Percentiles rank a stretch among this genome's conserved stretches.
These are phyloP conservation scores for Rhodotorula mucilaginosa DNA, from an alignment of 1,284 basidiomycete genomes.

Conservation along the genomic window DNA sequence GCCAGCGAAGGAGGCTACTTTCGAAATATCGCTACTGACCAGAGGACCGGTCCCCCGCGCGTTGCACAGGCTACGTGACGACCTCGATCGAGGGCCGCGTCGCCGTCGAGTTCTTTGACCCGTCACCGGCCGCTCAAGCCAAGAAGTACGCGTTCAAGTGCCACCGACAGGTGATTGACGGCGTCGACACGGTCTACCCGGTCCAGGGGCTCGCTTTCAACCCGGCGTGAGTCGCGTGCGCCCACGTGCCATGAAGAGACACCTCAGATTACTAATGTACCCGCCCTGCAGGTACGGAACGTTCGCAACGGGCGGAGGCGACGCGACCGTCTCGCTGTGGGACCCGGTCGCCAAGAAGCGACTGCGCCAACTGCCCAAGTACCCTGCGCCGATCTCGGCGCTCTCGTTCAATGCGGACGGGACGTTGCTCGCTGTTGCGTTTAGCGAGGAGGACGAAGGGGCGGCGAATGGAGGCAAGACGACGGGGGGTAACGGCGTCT, in stretches of 20 bases:
- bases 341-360: slow-evolving; percentile 96
- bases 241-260: no score
- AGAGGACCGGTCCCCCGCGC: no score
- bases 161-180: slow-evolving; percentile 83
- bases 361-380: slow-evolving; percentile 81
- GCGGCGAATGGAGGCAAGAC: slow-evolving; percentile 44
- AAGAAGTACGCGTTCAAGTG: slow-evolving; percentile 99
- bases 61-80: slow-evolving; percentile 74
- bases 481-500: slow-evolving; percentile 44
- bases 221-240: slow-evolving; percentile 60
- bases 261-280: not conserved
- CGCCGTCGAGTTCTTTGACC: slow-evolving; percentile 95
- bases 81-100: slow-evolving; percentile 94
- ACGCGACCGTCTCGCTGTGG: slow-evolving; percentile 89
- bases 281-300: slow-evolving; percentile 70
- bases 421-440: slow-evolving; percentile 72
- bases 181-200: slow-evolving; percentile 97
- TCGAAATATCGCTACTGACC: no score
- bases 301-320: slow-evolving; percentile 90
- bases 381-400: slow-evolving; percentile 63
- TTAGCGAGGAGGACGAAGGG: slow-evolving; percentile 74
- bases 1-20: no score
- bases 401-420: slow-evolving; percentile 82
- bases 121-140: slow-evolving; percentile 68
- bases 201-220: slow-evolving; percentile 95